Evolutionary conservation across 169 alveolate species (phyloP).

Genomic region (Perkinsus olseni): DNA sequence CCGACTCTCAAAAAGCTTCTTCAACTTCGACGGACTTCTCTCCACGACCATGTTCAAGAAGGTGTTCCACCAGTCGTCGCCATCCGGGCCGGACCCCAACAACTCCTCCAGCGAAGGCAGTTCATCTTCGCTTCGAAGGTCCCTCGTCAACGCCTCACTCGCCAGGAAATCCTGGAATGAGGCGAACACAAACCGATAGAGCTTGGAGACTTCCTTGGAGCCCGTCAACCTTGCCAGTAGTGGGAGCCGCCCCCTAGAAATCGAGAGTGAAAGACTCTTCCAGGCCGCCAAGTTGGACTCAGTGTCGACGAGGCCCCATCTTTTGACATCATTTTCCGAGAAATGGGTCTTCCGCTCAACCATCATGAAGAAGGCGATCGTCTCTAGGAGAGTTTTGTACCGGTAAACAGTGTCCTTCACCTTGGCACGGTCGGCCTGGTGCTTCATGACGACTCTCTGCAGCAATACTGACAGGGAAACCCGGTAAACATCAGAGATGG

Average conservation of each 20-base stretch:
- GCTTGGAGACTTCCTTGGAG: neutral
- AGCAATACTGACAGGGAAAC: conserved; percentile 1
- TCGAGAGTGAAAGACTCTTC: neutral
- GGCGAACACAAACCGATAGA: neutral
- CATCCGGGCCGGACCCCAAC: neutral
- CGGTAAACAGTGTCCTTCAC: neutral
- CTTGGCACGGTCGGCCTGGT: neutral
- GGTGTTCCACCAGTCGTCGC: neutral
- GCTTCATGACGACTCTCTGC: neutral
- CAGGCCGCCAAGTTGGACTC: neutral
- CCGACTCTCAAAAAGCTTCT: neutral
- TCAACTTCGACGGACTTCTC: neutral
- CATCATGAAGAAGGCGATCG: neutral
- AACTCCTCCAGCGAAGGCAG: neutral
- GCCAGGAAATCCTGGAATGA: neutral
- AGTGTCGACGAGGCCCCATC: neutral
- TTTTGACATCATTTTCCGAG: neutral
- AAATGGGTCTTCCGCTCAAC: neutral
- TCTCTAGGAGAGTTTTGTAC: neutral
- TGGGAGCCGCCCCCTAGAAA: neutral
- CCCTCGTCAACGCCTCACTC: neutral
- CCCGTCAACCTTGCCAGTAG: neutral
- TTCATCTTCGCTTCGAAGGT: neutral
- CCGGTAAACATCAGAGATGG: neutral
- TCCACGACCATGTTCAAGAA: neutral